These are phyloP conservation scores for Neotropicomus parvogracilis DNA, from an alignment of 1,284 basidiomycete genomes.

Conservation along the genomic window DNA sequence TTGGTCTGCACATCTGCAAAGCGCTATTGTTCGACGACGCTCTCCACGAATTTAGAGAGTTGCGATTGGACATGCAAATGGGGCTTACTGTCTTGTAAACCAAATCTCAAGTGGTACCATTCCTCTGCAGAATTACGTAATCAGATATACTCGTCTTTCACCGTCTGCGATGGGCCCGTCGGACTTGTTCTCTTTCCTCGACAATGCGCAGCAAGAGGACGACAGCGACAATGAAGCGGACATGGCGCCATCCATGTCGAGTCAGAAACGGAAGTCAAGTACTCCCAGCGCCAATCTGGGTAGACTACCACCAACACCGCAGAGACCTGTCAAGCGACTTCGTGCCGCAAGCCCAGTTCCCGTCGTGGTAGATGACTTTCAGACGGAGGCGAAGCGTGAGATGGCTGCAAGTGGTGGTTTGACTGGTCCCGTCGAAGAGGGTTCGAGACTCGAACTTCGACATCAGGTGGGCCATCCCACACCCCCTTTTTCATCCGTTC, in stretches of 20 bases:
- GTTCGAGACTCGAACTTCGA: constrained; percentile 66
- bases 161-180: constrained; percentile 20
- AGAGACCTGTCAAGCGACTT: constrained; percentile 23
- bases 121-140: too few relatives aligned
- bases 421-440: constrained; percentile 64
- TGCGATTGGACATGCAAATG: too few relatives aligned
- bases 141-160: neutral
- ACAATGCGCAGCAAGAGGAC: constrained; percentile 16
- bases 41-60: too few relatives aligned
- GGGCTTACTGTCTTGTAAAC: too few relatives aligned
- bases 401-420: constrained; percentile 82
- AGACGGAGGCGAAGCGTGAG: constrained; percentile 85
- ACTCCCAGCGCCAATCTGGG: constrained; percentile 1
- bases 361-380: constrained; percentile 84
- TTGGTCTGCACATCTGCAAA: too few relatives aligned
- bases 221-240: constrained; percentile 24
- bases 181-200: constrained; percentile 31
- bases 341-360: constrained; percentile 52
- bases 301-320: constrained; percentile 1
- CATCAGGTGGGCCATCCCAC: constrained; percentile 59
- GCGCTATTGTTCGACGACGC: too few relatives aligned
- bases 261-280: constrained; percentile 27
- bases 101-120: too few relatives aligned
- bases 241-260: neutral
- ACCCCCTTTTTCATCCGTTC: neutral